A percentile compares a stretch with the other conserved stretches of the same genome.
Evolutionary conservation across 129 eudicot genomes (phyloP).

Genomic region (Escallonia rubra): DNA sequence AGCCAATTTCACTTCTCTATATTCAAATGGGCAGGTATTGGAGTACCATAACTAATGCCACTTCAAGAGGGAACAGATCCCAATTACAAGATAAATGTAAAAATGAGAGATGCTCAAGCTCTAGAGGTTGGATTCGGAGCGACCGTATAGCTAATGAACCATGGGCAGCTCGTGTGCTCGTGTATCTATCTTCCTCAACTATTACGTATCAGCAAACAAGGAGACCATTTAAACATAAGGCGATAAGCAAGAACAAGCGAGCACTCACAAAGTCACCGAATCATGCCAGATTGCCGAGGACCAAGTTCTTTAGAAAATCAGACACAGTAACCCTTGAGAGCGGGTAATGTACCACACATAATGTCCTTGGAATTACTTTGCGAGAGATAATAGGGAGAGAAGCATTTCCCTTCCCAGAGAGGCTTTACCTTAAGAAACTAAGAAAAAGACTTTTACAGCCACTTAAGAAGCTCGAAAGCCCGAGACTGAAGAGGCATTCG

Average conservation of each 20-base stretch:
- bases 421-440: constrained; percentile 17
- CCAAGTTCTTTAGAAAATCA: constrained; percentile 3
- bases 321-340: neutral
- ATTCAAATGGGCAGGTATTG: constrained; percentile 75
- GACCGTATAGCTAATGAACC: constrained; percentile 1
- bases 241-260: constrained; percentile 7
- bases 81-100: constrained; percentile 32
- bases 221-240: too few relatives aligned
- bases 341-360: neutral
- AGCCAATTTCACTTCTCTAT: constrained; percentile 81
- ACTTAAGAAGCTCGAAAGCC: constrained; percentile 16
- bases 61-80: constrained; percentile 23
- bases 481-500: constrained; percentile 25
- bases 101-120: constrained; percentile 24
- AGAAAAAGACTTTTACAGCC: constrained; percentile 22
- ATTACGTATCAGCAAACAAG: constrained; percentile 1
- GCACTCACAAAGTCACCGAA: constrained; percentile 3
- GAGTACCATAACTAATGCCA: constrained; percentile 54
- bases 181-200: constrained; percentile 4
- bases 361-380: neutral
- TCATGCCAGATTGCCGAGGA: neutral
- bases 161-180: neutral
- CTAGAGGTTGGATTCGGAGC: constrained; percentile 15
- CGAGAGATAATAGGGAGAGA: constrained; percentile 15
- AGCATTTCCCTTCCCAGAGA: constrained; percentile 15